A percentile compares a stretch with the other conserved stretches of the same genome.
Evolutionary conservation across 1,139 yeast species (phyloP).

Genomic region (Sugiyamaella japonica): DNA sequence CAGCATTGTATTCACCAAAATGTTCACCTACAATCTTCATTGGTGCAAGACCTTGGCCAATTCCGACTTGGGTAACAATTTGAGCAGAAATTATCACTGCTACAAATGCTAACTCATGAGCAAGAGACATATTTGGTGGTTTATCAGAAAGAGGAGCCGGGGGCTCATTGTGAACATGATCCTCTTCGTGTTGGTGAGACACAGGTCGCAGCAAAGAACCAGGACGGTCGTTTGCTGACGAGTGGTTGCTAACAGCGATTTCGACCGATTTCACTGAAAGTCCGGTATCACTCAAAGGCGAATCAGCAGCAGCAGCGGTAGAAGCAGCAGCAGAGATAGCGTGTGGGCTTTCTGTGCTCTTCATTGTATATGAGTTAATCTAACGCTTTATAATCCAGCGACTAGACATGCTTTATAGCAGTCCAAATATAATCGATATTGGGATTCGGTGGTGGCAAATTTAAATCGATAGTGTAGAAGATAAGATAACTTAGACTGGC

Average conservation of each 20-base stretch:
- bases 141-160: not conserved
- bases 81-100: conserved; percentile 47
- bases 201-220: not conserved
- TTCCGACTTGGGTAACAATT: conserved; percentile 52
- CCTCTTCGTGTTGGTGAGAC: not conserved
- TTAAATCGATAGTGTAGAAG: too few relatives aligned
- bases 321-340: too few relatives aligned
- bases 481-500: too few relatives aligned
- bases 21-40: conserved; percentile 43
- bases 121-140: conserved; percentile 13
- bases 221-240: not conserved
- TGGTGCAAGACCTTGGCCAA: conserved; percentile 50
- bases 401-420: too few relatives aligned
- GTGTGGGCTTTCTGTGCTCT: too few relatives aligned
- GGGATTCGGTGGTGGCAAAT: too few relatives aligned
- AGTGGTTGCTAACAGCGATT: not conserved
- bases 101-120: conserved; percentile 36
- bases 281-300: too few relatives aligned
- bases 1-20: conserved; percentile 43
- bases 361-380: too few relatives aligned
- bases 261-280: too few relatives aligned
- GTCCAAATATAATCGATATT: too few relatives aligned
- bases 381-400: too few relatives aligned
- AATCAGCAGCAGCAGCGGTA: too few relatives aligned
- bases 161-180: not conserved